Percentiles rank a stretch among this genome's conserved stretches.
phyloP scores from a whole-genome alignment of 2,329 filamentous ascomycete genomes.

The Ceratocystis alfenasii region DNA sequence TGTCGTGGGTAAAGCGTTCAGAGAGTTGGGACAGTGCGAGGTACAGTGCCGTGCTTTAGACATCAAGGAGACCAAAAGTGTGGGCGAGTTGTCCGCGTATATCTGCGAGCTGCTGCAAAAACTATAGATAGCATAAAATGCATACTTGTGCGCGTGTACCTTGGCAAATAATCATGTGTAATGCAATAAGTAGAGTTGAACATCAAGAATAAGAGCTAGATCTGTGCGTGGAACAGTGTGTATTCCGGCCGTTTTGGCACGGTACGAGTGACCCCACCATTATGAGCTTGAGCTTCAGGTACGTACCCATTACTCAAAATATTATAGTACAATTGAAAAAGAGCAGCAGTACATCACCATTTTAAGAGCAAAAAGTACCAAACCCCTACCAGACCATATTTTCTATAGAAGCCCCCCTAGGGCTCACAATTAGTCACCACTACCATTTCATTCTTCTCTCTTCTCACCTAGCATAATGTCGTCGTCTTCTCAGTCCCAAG shows the following conservation, averaged over 20 bases:
- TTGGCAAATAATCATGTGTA: not conserved
- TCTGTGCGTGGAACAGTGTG: conserved; percentile 2
- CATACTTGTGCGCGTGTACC: not conserved
- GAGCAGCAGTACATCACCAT: not conserved
- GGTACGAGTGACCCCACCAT: conserved; percentile 1
- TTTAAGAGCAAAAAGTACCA: no score
- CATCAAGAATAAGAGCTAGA: not conserved
- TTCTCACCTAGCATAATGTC: conserved; percentile 5
- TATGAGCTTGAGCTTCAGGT: not conserved
- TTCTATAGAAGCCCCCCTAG: not conserved
- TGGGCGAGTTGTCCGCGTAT: conserved; percentile 38
- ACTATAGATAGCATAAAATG: not conserved
- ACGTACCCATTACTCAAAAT: not conserved
- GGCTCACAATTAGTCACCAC: not conserved
- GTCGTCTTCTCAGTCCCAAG: conserved; percentile 15
- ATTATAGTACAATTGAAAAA: conserved; percentile 1
- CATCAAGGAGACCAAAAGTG: conserved; percentile 46
- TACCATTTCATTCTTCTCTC: no score
- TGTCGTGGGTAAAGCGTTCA: conserved; percentile 63
- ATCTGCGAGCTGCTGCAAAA: conserved; percentile 35
- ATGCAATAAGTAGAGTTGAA: not conserved
- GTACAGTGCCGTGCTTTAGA: conserved; percentile 64
- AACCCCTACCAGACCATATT: not conserved
- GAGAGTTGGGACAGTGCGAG: conserved; percentile 48
- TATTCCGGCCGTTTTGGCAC: not conserved